These are phyloP conservation scores for Epichloe uncinata DNA, from an alignment of 2,329 filamentous ascomycete genomes.

Conservation along the genomic window DNA sequence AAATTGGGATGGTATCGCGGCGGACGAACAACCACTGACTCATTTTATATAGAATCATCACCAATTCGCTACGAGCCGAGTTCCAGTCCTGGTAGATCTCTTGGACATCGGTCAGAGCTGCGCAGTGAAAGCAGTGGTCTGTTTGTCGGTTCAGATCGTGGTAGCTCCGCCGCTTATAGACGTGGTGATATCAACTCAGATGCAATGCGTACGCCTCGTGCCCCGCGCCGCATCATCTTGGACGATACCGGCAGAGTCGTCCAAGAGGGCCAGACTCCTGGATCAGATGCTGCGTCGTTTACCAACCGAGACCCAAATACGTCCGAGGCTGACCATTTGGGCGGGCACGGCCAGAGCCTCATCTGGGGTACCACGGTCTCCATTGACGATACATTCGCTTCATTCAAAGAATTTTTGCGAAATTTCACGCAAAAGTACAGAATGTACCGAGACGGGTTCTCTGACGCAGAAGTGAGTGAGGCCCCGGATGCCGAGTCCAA, in stretches of 20 bases:
- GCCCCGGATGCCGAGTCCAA: conserved; percentile 62
- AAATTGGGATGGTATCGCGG: neutral
- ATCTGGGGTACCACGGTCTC: conserved; percentile 98
- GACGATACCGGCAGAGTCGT: conserved; percentile 46
- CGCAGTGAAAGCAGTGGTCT: conserved; percentile 76
- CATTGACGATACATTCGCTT: conserved; percentile 72
- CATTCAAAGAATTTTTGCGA: conserved; percentile 83
- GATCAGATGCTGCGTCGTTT: conserved; percentile 48
- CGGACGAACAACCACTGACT: conserved; percentile 5
- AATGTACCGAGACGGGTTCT: conserved; percentile 75
- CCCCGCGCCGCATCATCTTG: conserved; percentile 42
- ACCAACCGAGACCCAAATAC: conserved; percentile 62
- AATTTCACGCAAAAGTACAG: conserved; percentile 93
- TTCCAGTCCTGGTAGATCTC: conserved; percentile 64
- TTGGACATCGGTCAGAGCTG: conserved; percentile 53
- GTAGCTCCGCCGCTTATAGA: conserved; percentile 39
- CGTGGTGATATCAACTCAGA: conserved; percentile 85
- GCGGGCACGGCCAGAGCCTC: conserved; percentile 65
- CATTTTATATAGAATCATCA: conserved; percentile 57
- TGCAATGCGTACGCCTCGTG: conserved; percentile 42
- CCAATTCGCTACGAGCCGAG: conserved; percentile 84
- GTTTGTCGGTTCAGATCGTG: conserved; percentile 57
- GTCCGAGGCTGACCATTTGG: conserved; percentile 80
- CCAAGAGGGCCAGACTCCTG: conserved; percentile 34
- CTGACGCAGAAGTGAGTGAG: conserved; percentile 58